Evolutionary conservation across 257 asterid species (phyloP), one percentile per base, ranked within the genome.

Genomic region (Solanum stenotomum): DNA sequence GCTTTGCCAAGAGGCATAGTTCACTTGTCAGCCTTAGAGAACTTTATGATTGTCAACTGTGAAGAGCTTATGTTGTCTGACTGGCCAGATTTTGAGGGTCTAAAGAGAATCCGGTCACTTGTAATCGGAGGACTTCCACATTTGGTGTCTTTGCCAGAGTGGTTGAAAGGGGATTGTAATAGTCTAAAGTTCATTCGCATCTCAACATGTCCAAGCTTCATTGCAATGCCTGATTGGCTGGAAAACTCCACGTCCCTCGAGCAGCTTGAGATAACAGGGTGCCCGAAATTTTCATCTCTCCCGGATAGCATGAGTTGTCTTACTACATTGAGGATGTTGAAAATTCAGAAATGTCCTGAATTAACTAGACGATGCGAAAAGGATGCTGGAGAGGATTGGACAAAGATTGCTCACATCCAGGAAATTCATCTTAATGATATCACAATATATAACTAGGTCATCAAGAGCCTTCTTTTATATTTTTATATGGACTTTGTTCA

Each of bases 311-410:
- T 44, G 67, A 79, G 40, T 9, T 5, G 5, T 79, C 85, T 79
- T 25, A 79, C 67, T 79, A 38, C 85, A 25, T 15, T 79, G 67
- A 25, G 85, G 40, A 44, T 79, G 85, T 15, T 79, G 85, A 79
- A 79, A 79, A 79, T 79, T 18, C 27, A 44, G 67, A 79, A 79
- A 44, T 79, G 85, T 10, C 85, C 85, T 27, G 67, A 63, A 44
- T 44, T 79, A 79, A 79, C 67, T 42, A 79, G 67, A 79, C 34
- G 40, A 44, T 79, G 85, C 4, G 85, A 44, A 44, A 79, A 27
- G 18, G 67, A 79, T 44, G 4, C 67, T 4, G 88, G 88, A 56
- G 88, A 87, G 85, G 85, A 87, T 82, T 87, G 88, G 88, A 25
- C 85, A 37, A 87, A 87, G 88, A 87, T 87, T n/a, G 46, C 76